phyloP scores from a whole-genome alignment of 2,329 filamentous ascomycete species.

The Ophidiomyces ophidiicola region DNA sequence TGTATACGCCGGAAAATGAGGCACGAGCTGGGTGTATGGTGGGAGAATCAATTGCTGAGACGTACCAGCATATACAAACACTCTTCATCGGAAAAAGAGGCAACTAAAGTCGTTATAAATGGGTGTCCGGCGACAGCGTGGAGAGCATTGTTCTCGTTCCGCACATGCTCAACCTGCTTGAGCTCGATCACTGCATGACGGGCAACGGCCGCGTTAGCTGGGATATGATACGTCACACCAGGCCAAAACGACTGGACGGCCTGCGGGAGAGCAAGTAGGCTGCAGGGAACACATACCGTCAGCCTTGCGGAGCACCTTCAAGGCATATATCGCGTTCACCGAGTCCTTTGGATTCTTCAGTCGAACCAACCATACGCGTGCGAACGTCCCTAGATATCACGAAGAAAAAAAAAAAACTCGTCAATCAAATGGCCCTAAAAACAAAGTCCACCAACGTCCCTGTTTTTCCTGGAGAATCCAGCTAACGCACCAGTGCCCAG shows the following conservation, averaged over 20 bases:
- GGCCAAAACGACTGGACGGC: too few species aligned
- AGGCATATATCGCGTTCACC: constrained; percentile 35
- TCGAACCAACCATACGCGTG: constrained; percentile 39
- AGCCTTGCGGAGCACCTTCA: constrained; percentile 41
- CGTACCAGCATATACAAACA: constrained; percentile 44
- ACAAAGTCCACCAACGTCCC: neutral
- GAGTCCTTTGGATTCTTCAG: constrained; percentile 28
- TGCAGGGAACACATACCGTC: constrained; percentile 30
- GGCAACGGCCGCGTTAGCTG: neutral
- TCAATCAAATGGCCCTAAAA: neutral
- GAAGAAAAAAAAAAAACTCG: neutral
- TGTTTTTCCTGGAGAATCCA: constrained; percentile 1
- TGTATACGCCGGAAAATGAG: too few species aligned
- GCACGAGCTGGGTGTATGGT: too few species aligned
- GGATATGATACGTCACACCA: too few species aligned
- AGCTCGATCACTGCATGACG: constrained; percentile 41
- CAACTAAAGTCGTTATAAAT: constrained; percentile 53
- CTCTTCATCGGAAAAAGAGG: constrained; percentile 52
- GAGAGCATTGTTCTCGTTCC: constrained; percentile 53
- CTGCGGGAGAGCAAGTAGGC: too few species aligned
- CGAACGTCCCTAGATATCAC: constrained; percentile 36
- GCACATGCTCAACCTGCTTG: constrained; percentile 57
- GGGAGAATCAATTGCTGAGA: too few species aligned
- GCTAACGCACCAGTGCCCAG: constrained; percentile 35
- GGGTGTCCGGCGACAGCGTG: constrained; percentile 51